Conservation (phyloP, 2,329 filamentous ascomycete genomes). For the Mycosphaerella sp. region DNA sequence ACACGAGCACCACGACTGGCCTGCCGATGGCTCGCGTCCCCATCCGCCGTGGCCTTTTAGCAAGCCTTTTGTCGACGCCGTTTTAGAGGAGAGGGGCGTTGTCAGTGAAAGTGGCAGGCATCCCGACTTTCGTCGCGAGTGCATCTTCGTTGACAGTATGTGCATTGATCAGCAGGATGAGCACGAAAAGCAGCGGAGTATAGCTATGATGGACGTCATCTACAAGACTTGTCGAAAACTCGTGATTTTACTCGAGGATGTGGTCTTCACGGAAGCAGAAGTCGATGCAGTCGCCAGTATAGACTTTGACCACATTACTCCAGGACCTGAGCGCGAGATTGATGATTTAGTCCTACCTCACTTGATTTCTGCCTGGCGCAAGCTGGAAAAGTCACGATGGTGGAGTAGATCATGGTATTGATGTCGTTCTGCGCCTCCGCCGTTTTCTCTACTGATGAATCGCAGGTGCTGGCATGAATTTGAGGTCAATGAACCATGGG, state of each 20-base stretch:
- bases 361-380: slow-evolving; percentile 1
- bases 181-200: neutral
- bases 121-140: neutral
- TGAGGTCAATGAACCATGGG: slow-evolving; percentile 2
- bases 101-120: neutral
- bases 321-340: neutral
- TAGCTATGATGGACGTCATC: neutral
- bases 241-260: neutral
- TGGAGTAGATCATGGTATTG: neutral
- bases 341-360: neutral
- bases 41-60: slow-evolving; percentile 1
- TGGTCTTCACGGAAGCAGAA: neutral
- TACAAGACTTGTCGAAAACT: neutral
- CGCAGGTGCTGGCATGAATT: slow-evolving; percentile 2
- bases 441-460: neutral
- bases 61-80: slow-evolving; percentile 2
- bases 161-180: neutral
- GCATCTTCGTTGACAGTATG: neutral
- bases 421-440: neutral
- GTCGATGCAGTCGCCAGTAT: neutral
- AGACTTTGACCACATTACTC: neutral
- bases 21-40: neutral
- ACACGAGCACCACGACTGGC: neutral
- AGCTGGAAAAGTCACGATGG: slow-evolving; percentile 1
- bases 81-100: neutral